Percentiles rank a stretch among this genome's conserved stretches.
These are phyloP conservation scores for Rhynchospora breviuscula DNA, from an alignment of 176 grass and related monocot genomes.

Conservation along the genomic window DNA sequence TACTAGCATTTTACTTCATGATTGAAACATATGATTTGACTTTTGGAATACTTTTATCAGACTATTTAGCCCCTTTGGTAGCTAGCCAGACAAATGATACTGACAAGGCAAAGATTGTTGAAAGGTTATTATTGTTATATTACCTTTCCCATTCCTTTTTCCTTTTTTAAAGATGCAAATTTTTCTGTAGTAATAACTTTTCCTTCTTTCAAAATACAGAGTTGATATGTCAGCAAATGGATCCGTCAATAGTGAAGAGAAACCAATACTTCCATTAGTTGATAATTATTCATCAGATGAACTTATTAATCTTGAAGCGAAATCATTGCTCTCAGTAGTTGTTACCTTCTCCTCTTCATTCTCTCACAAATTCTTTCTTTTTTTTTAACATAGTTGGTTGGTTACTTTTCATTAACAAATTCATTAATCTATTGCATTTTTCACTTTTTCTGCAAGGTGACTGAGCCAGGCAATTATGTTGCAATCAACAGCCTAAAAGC, in stretches of 20 bases:
- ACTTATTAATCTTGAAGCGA: neutral
- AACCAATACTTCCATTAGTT: neutral
- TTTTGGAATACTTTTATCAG: neutral
- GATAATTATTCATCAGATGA: neutral
- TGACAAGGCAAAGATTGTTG: neutral
- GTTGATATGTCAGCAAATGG: neutral
- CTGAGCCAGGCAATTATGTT: slow-evolving; percentile 17
- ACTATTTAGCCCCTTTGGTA: neutral
- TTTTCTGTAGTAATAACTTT: neutral
- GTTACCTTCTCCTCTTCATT: neutral
- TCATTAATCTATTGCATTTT: slow-evolving; percentile 1
- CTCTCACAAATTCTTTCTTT: neutral
- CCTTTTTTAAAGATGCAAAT: neutral
- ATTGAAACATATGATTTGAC: neutral
- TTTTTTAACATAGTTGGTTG: neutral
- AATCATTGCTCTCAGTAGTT: neutral
- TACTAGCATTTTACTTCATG: neutral
- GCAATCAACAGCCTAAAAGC: slow-evolving; percentile 29
- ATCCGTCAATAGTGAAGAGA: neutral
- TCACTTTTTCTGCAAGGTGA: neutral
- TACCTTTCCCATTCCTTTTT: neutral
- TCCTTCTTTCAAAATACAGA: neutral
- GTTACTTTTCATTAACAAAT: neutral
- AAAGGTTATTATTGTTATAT: neutral
- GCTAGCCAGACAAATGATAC: neutral